Evolutionary conservation across 2,329 filamentous ascomycete species (phyloP), one percentile per base, ranked within the genome.

Genomic region (Lojkania enalia): DNA sequence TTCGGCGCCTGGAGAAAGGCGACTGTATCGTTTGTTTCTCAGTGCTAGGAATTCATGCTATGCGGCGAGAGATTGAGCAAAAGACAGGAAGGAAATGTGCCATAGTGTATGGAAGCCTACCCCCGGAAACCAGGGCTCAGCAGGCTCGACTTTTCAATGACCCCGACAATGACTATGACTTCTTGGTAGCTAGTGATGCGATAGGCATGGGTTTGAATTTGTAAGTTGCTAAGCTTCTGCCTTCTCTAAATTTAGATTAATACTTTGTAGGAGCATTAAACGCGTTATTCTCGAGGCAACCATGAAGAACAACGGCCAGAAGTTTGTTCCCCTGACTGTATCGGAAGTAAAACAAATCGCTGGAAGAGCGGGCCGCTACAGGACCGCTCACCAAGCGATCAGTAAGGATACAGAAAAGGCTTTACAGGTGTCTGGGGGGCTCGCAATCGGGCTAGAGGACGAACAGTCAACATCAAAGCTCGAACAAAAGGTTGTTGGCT

Each of bases 171-270:
- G 91, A 96, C 48, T 99, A 96, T 64, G 94, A 99, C 66, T 95
- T 85, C 57, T 77, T 99, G 4, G 91, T 94, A 19, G 94, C 95
- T 6, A 96, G 90, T 58, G 90, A 96, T 71, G 94, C 94, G 35
- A 92, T 99, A 51, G 94, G 94, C 27, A 97, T 99, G 92, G 94
- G 95, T 1, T 75, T 99, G 16, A 99, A 99, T 62, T 72, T 99
- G 67, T 90, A 84, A 70, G 77, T 70, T 12, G 13, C 23, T 33
- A n/a, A 20, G n/a, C n/a, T n/a, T n/a, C n/a, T n/a, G n/a, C n/a
- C n/a, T n/a, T n/a, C 14, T 31, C 14, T 31, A n/a, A n/a, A n/a
- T n/a, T n/a, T n/a, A n/a, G n/a, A n/a, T n/a, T 66, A 49, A 63
- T 42, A 15, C 16, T 16, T 20, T 13, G 33, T 38, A 82, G 80